Evolutionary conservation across 1,139 yeast genomes (phyloP).

Genomic region (Kurtzmaniella quercitrusa): DNA sequence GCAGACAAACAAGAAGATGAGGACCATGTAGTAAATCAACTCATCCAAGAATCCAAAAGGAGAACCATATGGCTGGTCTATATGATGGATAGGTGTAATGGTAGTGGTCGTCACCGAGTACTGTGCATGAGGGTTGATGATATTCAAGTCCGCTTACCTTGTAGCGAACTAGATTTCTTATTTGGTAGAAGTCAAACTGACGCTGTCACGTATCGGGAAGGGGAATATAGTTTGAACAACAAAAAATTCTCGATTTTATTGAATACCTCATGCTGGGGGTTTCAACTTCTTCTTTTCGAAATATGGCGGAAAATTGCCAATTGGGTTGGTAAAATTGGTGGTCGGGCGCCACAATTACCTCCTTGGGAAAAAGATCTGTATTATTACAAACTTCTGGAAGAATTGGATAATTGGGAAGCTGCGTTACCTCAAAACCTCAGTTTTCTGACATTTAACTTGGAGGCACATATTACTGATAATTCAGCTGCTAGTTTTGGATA

Average conservation of each 20-base stretch:
- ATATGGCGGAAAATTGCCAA: constrained; percentile 30
- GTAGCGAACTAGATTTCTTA: constrained; percentile 20
- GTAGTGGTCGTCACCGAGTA: constrained; percentile 32
- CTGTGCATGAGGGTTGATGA: constrained; percentile 26
- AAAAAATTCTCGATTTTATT: constrained; percentile 5
- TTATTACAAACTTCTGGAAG: constrained; percentile 18
- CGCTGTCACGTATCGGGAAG: constrained; percentile 15
- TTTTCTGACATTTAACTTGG: constrained; percentile 23
- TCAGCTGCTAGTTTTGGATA: constrained; percentile 34
- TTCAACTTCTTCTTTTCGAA: constrained; percentile 26
- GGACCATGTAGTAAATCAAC: constrained; percentile 11
- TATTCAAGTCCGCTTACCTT: constrained; percentile 20
- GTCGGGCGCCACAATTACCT: constrained; percentile 21
- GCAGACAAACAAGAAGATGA: constrained; percentile 5
- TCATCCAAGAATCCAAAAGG: constrained; percentile 26
- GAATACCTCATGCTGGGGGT: constrained; percentile 20
- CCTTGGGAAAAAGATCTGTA: constrained; percentile 26
- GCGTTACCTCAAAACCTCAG: constrained; percentile 21
- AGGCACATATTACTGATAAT: constrained; percentile 28
- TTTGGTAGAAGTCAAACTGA: constrained; percentile 17
- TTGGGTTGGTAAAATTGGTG: constrained; percentile 32
- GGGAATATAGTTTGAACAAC: constrained; percentile 11
- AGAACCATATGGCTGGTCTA: constrained; percentile 39
- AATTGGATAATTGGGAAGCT: constrained; percentile 18
- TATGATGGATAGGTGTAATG: constrained; percentile 41